These are phyloP conservation scores for Ploettnerulaceae sp. DNA, from an alignment of 2,329 filamentous ascomycete species.

Conservation along the genomic window DNA sequence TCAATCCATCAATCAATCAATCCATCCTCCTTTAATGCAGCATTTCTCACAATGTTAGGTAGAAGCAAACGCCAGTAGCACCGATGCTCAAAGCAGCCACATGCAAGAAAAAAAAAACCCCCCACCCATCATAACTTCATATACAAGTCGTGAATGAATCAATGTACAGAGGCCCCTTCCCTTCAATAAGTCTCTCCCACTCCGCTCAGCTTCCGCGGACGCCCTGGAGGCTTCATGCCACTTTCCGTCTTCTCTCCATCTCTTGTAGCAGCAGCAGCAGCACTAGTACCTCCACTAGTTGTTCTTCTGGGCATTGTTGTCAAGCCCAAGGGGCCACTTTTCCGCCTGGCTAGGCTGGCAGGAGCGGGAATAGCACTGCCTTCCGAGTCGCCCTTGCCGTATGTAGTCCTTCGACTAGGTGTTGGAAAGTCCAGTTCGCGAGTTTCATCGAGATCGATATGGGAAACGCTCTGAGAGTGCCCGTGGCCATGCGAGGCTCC, in stretches of 20 bases:
- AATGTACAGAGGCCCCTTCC: neutral
- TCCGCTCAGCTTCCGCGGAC: constrained; percentile 45
- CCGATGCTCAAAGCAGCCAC: constrained; percentile 22
- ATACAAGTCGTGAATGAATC: constrained; percentile 16
- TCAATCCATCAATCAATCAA: constrained; percentile 7
- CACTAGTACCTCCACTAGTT: constrained; percentile 31
- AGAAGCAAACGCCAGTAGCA: constrained; percentile 16
- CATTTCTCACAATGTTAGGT: constrained; percentile 9
- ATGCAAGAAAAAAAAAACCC: constrained; percentile 3
- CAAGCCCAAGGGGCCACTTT: constrained; percentile 41
- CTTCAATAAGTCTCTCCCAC: constrained; percentile 53
- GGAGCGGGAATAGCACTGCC: constrained; percentile 46
- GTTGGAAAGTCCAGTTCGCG: constrained; percentile 36
- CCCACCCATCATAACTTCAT: constrained; percentile 17
- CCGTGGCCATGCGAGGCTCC: constrained; percentile 30
- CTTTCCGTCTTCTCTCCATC: constrained; percentile 23
- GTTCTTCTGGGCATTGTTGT: constrained; percentile 25
- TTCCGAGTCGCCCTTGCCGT: constrained; percentile 38
- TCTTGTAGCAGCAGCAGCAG: constrained; percentile 21
- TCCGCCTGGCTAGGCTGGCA: constrained; percentile 43
- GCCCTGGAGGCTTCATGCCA: constrained; percentile 27
- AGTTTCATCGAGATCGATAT: constrained; percentile 30
- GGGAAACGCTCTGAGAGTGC: constrained; percentile 34
- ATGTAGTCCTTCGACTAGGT: constrained; percentile 41
- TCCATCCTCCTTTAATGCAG: neutral